A percentile compares a stretch with the other conserved stretches of the same genome.
Evolutionary conservation across 768 basidiomycete genomes (phyloP).

Genomic region (Mycena indigotica): DNA sequence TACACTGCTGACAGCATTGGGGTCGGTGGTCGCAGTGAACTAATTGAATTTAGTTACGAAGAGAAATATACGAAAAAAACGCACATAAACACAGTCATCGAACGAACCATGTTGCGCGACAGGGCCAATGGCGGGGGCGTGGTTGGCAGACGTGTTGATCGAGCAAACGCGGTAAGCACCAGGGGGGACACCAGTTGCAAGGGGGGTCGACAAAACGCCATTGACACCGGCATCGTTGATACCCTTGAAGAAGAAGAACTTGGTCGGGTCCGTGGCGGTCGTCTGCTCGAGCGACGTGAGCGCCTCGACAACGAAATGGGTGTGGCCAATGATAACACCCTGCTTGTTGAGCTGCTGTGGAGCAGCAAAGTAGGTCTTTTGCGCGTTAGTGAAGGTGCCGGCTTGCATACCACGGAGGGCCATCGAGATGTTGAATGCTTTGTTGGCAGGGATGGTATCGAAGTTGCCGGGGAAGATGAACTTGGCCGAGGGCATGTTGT

Average conservation of each 20-base stretch:
- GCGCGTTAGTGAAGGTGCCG: conserved; percentile 42
- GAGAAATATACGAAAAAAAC: conserved; percentile 26
- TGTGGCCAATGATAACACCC: conserved; percentile 57
- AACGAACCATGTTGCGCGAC: conserved; percentile 61
- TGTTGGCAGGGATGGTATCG: conserved; percentile 45
- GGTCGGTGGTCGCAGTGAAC: conserved; percentile 34
- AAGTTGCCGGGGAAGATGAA: conserved; percentile 47
- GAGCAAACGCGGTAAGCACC: conserved; percentile 62
- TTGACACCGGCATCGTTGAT: conserved; percentile 46
- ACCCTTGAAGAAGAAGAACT: conserved; percentile 50
- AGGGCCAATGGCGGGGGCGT: conserved; percentile 57
- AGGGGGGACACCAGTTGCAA: conserved; percentile 55
- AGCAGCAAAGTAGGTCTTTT: conserved; percentile 54
- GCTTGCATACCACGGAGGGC: conserved; percentile 46
- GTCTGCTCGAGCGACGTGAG: conserved; percentile 46
- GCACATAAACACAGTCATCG: conserved; percentile 62
- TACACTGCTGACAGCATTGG: neutral
- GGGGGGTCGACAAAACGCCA: conserved; percentile 51
- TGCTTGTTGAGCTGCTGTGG: conserved; percentile 54
- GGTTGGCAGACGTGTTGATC: conserved; percentile 60
- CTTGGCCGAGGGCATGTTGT: conserved; percentile 51
- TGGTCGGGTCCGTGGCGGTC: conserved; percentile 47
- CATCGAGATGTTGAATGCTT: conserved; percentile 53
- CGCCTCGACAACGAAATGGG: conserved; percentile 57
- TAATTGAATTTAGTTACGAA: conserved; percentile 14